Percentiles rank a stretch among this genome's conserved stretches.
phyloP scores from a whole-genome alignment of 78 protist genomes.

The Speleostelium caveatum region DNA sequence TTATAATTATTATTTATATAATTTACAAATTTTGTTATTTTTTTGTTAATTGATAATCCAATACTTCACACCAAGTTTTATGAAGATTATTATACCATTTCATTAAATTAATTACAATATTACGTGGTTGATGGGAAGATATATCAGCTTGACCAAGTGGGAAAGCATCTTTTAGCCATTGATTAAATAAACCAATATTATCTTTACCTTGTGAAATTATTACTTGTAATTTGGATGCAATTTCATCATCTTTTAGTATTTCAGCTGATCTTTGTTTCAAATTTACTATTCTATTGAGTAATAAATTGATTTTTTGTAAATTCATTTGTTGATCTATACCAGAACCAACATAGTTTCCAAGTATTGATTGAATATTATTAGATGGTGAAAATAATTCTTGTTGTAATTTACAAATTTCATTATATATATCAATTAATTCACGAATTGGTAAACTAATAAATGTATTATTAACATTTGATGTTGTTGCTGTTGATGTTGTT shows the following conservation, averaged over 20 bases:
- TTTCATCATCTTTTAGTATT: constrained; percentile 11
- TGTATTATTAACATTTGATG: constrained; percentile 22
- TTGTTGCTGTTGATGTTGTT: constrained; percentile 2
- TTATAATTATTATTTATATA: too few relatives aligned
- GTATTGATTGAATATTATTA: constrained; percentile 12
- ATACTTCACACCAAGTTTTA: constrained; percentile 17
- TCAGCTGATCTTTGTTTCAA: constrained; percentile 13
- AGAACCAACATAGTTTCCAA: background rate
- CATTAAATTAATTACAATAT: constrained; percentile 42
- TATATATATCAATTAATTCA: constrained; percentile 29
- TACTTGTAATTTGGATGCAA: constrained; percentile 9
- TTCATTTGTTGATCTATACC: background rate
- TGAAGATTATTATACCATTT: constrained; percentile 68
- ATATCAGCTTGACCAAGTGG: constrained; percentile 19
- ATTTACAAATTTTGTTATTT: background rate
- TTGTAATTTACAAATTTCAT: constrained; percentile 35
- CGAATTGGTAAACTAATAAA: constrained; percentile 10
- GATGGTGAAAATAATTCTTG: constrained; percentile 27
- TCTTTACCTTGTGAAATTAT: constrained; percentile 57
- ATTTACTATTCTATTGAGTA: background rate
- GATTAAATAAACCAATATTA: constrained; percentile 52
- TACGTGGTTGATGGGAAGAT: constrained; percentile 24
- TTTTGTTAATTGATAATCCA: constrained; percentile 33
- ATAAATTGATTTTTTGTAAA: background rate
- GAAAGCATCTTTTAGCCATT: constrained; percentile 40